These are phyloP conservation scores for Sodiomyces alkalinus DNA, from an alignment of 2,329 filamentous ascomycete genomes.

Conservation along the genomic window DNA sequence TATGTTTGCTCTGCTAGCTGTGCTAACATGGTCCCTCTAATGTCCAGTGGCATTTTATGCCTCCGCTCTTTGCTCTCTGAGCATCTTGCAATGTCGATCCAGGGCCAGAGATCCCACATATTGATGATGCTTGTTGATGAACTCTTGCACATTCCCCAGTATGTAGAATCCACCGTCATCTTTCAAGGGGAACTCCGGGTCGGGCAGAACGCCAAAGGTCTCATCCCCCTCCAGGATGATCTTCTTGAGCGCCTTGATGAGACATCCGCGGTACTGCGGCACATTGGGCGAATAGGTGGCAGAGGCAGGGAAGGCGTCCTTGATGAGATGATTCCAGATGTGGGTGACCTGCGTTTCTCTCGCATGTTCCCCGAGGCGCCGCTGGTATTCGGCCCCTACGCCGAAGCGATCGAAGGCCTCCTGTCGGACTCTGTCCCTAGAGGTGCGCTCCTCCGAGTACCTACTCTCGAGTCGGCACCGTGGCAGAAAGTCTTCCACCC, in stretches of 20 bases:
- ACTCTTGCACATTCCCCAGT: conserved; percentile 23
- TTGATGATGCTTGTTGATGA: conserved; percentile 23
- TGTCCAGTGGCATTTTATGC: too few relatives aligned
- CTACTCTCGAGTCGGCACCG: conserved; percentile 24
- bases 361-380: conserved; percentile 24
- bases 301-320: conserved; percentile 16
- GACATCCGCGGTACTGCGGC: conserved; percentile 15
- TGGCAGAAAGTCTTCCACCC: conserved; percentile 50
- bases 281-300: conserved; percentile 4
- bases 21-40: too few relatives aligned
- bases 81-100: conserved; percentile 10
- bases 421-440: conserved; percentile 30
- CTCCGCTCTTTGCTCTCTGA: too few relatives aligned
- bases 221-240: conserved; percentile 31
- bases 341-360: conserved; percentile 17
- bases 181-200: conserved; percentile 12
- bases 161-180: conserved; percentile 26
- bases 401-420: conserved; percentile 39
- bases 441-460: conserved; percentile 13
- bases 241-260: conserved; percentile 28
- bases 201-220: conserved; percentile 19
- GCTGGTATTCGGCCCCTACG: conserved; percentile 26
- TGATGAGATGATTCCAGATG: conserved; percentile 31
- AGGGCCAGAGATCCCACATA: conserved; percentile 20
- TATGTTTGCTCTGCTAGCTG: too few relatives aligned